Evolutionary conservation across 805 yeast species (phyloP).

Genomic region (Candida xiaguanensis): DNA sequence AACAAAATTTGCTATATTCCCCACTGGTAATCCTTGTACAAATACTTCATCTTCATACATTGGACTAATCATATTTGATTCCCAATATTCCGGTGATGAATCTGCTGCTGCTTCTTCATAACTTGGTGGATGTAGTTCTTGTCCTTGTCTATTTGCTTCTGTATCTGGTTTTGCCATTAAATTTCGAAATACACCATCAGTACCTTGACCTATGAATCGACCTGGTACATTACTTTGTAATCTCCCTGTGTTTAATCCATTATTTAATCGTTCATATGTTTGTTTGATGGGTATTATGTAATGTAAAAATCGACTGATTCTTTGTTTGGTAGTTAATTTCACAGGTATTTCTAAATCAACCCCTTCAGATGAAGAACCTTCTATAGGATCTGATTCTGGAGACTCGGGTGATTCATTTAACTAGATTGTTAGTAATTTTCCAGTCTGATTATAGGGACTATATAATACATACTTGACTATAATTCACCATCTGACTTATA

Average conservation of each 20-base stretch:
- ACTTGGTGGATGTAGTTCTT: constrained; percentile 70
- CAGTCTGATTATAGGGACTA: neutral
- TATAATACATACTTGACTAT: neutral
- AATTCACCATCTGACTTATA: neutral
- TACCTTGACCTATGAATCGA: constrained; percentile 43
- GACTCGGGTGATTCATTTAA: neutral
- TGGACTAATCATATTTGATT: constrained; percentile 75
- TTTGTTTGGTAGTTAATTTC: constrained; percentile 24
- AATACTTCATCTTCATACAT: constrained; percentile 84
- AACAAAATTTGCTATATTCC: constrained; percentile 77
- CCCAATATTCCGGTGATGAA: constrained; percentile 96
- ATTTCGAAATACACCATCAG: constrained; percentile 93
- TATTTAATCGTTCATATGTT: constrained; percentile 40
- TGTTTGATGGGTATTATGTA: constrained; percentile 37
- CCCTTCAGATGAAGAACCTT: neutral
- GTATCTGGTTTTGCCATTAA: constrained; percentile 84
- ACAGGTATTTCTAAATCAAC: constrained; percentile 24
- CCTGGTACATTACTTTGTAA: constrained; percentile 43
- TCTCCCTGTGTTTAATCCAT: constrained; percentile 40
- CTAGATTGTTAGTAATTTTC: too few relatives aligned
- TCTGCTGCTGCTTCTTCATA: constrained; percentile 96
- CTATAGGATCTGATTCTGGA: neutral
- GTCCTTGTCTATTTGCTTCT: constrained; percentile 23
- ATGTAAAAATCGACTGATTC: constrained; percentile 29
- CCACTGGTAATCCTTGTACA: constrained; percentile 95